phyloP scores from a whole-genome alignment of 1,284 basidiomycete genomes.

The Sporisorium sorghi region DNA sequence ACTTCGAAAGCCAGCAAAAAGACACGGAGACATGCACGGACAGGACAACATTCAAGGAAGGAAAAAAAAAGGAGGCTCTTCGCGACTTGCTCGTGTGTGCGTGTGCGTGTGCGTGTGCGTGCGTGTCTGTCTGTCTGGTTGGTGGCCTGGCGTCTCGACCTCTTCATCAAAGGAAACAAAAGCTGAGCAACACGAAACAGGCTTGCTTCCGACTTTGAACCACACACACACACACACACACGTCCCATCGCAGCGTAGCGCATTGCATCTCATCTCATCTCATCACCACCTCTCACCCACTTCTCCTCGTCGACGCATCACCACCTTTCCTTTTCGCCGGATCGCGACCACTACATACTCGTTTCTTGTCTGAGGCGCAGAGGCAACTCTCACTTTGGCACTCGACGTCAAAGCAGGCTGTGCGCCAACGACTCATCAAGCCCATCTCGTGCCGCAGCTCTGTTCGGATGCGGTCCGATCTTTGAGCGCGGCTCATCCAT shows the following conservation, averaged over 20 bases:
- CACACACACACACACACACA: no score
- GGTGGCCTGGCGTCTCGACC: background rate
- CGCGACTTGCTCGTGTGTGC: no score
- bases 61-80: no score
- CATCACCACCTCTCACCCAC: background rate
- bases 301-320: background rate
- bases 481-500: background rate
- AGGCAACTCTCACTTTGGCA: conserved; percentile 3
- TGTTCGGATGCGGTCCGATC: conserved; percentile 4
- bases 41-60: no score
- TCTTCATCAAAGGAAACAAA: background rate
- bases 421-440: background rate
- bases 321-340: background rate
- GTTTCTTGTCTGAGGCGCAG: no score
- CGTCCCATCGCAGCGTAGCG: background rate
- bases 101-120: no score
- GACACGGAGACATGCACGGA: no score
- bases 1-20: no score
- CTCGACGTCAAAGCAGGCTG: background rate
- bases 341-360: no score
- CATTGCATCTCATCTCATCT: background rate
- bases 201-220: no score
- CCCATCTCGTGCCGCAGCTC: background rate
- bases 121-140: background rate
- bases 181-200: background rate